A percentile compares a stretch with the other conserved stretches of the same genome.
phyloP scores from a whole-genome alignment of 768 basidiomycete genomes.

The Boletus barrowsii region DNA sequence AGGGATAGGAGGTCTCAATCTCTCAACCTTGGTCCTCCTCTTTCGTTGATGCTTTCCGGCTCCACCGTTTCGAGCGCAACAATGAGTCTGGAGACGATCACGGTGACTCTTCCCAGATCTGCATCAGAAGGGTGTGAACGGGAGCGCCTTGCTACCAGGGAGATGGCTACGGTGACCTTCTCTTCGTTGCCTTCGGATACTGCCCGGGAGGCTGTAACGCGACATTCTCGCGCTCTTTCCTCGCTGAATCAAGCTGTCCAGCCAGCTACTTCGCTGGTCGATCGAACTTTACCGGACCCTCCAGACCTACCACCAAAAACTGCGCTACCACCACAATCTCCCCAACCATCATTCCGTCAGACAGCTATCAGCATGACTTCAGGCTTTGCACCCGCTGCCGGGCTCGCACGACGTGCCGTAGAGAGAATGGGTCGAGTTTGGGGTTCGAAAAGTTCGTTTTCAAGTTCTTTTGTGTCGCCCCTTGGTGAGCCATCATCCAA shows the following conservation, averaged over 20 bases:
- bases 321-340: slow-evolving; percentile 7
- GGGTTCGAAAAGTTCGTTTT: slow-evolving; percentile 41
- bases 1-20: slow-evolving; percentile 65
- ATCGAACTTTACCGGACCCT: slow-evolving; percentile 31
- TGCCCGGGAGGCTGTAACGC: slow-evolving; percentile 28
- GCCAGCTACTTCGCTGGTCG: slow-evolving; percentile 26
- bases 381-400: slow-evolving; percentile 67
- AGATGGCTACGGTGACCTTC: slow-evolving; percentile 43
- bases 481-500: slow-evolving; percentile 41
- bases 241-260: slow-evolving; percentile 23
- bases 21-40: slow-evolving; percentile 45
- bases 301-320: slow-evolving; percentile 20
- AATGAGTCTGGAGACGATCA: slow-evolving; percentile 31
- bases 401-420: slow-evolving; percentile 72
- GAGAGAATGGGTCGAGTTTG: slow-evolving; percentile 72
- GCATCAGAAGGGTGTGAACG: slow-evolving; percentile 32
- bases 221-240: slow-evolving; percentile 17
- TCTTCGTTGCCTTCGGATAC: slow-evolving; percentile 24
- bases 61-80: slow-evolving; percentile 26
- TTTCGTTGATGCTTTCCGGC: slow-evolving; percentile 28
- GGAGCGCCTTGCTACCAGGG: slow-evolving; percentile 41
- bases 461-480: slow-evolving; percentile 45
- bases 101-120: slow-evolving; percentile 28
- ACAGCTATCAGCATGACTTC: slow-evolving; percentile 73
- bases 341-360: slow-evolving; percentile 45